Base-by-base conservation (phyloP, 179 eudicot species). In the Dionaea muscipula region DNA sequence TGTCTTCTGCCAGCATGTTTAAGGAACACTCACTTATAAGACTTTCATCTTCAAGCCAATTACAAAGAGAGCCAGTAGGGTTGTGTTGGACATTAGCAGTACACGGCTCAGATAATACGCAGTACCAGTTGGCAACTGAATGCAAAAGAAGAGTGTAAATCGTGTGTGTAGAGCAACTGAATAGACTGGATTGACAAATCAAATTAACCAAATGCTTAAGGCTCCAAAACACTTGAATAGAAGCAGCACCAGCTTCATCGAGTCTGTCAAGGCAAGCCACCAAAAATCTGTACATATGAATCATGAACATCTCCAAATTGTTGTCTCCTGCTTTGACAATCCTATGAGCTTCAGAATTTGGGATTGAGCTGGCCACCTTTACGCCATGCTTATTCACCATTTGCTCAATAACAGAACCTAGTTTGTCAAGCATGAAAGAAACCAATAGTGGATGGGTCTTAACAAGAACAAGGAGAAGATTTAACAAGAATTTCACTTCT, bases 81-180 rank as follows among this genome's bases (percentile, higher is more conserved):
- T 25, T 57, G 33, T 53, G 57, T 48, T 48, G 28, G 26, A 19
- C 52, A 67, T 45, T 63, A 33, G 54, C 43, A 33, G 43, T 51
- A 37, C 73, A 56, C 25, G 50, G 54, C 45, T 63, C 69, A 49
- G 55, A 53, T 53, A 43, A 57, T 55, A 65, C 20, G 43, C 52
- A 53, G 47, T 50, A 39, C 51, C 46, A 59, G 43, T 58, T 63
- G 48, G 61, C 40, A 63, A 51, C 54, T 35, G 73, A 62, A 67
- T 71, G 78, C 72, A 81, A 72, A 51, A 75, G 68, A 69, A 80
- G 75, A 24, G 70, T 43, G 71, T 66, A 82, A 54, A 66, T 46
- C 26, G 65, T 59, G 47, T 65, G 75, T 33, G 68, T 71, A 65
- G 74, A 75, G 57, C 66, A 72, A 68, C 75, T 74, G 63, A 91